Percentiles rank a stretch among this genome's conserved stretches.
Evolutionary conservation across 2,329 filamentous ascomycete genomes (phyloP).

Genomic region (Aspergillus amoenus): DNA sequence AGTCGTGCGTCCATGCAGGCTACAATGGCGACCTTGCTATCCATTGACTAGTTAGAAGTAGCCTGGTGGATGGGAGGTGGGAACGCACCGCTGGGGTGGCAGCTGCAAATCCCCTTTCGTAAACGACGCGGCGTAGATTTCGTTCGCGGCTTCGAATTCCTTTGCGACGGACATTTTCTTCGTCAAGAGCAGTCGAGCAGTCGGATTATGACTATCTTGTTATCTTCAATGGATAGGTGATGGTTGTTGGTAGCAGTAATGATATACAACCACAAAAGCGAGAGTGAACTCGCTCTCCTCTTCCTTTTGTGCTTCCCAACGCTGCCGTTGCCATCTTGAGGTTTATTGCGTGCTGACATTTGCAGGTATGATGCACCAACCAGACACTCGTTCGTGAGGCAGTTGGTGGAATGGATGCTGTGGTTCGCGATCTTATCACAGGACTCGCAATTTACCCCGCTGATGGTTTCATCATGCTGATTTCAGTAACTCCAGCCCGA

Average conservation of each 20-base stretch:
- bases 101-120: slow-evolving; percentile 64
- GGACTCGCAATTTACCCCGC: slow-evolving; percentile 5
- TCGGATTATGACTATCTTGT: no score
- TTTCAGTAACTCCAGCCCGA: background rate
- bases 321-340: background rate
- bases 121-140: slow-evolving; percentile 58
- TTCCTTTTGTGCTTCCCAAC: background rate
- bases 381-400: background rate
- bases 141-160: slow-evolving; percentile 59
- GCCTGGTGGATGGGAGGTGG: slow-evolving; percentile 15
- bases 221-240: no score
- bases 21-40: slow-evolving; percentile 46
- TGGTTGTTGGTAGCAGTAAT: background rate
- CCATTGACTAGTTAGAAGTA: background rate
- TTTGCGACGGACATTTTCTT: slow-evolving; percentile 34
- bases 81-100: slow-evolving; percentile 59
- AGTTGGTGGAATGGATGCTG: background rate
- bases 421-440: background rate
- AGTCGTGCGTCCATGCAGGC: slow-evolving; percentile 80
- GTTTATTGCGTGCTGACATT: slow-evolving; percentile 2
- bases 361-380: background rate
- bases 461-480: background rate
- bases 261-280: background rate
- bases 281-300: background rate
- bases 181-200: no score